Evolutionary conservation across 1,139 yeast species (phyloP), one percentile per base, ranked within the genome.

Genomic region (Candida pseudocylindracea): DNA sequence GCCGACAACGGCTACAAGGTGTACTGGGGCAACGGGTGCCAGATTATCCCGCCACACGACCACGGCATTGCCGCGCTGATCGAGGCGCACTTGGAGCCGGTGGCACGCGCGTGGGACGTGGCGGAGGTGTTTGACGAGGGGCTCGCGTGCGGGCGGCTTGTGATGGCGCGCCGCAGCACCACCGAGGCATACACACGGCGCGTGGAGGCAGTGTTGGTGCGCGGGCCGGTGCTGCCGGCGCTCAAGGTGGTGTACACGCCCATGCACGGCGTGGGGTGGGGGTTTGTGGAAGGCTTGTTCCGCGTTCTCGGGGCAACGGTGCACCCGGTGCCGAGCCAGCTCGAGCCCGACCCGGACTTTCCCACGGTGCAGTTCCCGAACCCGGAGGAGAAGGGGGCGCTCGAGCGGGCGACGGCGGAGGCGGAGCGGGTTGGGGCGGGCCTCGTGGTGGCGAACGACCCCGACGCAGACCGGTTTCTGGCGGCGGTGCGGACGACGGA

Each of bases 1-100:
- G 59, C 62, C 39, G 96, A 85, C 48, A 88, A 88, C 45, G 98
- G 98, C 0, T 88, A 81, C 54, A 88, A 88, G 46, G 96, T 88
- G 1, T 85, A 88, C 54, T 81, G 91, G 67, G 59, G 64, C 11
- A 88, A 88, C 45, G 96, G 95, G 6, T 85, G 96, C 49, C 96
- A 88, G 49, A 88, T 88, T 39, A 81, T 85, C 33, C 91, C 95
- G 1, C 96, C 96, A 0, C 80, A 75, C 45, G 96, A 88, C 45
- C 43, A 46, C 5, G 72, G 63, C 1, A 88, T 88, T 41, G 85
- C 94, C 6, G 39, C 48, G 1, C 48, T 60, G 4, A 88, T 88
- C 28, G 60, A 62, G 20, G 43, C 53, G 10, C 79, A 80, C 45
- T 53, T 79, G 40, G 46, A 40, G 3, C 91, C 93, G 2, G 66